These are phyloP conservation scores for Fraxinus sp. DNA, from an alignment of 305 asterid genomes.

Conservation along the genomic window DNA sequence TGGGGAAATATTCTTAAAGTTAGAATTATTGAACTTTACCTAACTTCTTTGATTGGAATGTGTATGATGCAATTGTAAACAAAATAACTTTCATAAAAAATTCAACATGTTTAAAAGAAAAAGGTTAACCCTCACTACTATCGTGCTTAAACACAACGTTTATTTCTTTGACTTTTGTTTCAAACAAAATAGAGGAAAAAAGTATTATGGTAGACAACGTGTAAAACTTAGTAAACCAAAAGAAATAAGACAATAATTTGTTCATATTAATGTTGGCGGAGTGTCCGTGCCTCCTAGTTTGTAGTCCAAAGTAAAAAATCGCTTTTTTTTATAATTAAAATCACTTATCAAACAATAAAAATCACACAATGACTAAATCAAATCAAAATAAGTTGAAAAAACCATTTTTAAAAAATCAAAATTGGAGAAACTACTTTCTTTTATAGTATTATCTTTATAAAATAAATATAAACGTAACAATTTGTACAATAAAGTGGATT, in stretches of 20 bases:
- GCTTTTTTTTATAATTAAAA: too few relatives aligned
- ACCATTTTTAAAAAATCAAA: too few relatives aligned
- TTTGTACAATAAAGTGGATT: neutral
- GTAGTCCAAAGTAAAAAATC: neutral
- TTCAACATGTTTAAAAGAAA: neutral
- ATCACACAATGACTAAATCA: neutral
- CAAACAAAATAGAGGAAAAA: neutral
- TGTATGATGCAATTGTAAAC: neutral
- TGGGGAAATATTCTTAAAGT: neutral
- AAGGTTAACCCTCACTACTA: neutral
- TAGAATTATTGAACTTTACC: neutral
- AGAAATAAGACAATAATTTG: neutral
- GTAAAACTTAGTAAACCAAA: neutral
- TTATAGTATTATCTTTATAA: too few relatives aligned
- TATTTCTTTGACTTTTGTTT: neutral
- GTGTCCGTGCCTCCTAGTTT: neutral
- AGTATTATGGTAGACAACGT: neutral
- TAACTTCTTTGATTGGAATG: neutral
- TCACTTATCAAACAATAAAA: neutral
- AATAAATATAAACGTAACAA: neutral
- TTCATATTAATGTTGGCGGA: neutral
- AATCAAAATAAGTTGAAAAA: too few relatives aligned
- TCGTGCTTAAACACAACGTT: neutral
- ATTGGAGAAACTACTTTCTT: neutral
- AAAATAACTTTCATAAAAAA: neutral